Evolutionary conservation across 1,284 basidiomycete genomes (phyloP).

Genomic region (Pulveroboletus sp.): DNA sequence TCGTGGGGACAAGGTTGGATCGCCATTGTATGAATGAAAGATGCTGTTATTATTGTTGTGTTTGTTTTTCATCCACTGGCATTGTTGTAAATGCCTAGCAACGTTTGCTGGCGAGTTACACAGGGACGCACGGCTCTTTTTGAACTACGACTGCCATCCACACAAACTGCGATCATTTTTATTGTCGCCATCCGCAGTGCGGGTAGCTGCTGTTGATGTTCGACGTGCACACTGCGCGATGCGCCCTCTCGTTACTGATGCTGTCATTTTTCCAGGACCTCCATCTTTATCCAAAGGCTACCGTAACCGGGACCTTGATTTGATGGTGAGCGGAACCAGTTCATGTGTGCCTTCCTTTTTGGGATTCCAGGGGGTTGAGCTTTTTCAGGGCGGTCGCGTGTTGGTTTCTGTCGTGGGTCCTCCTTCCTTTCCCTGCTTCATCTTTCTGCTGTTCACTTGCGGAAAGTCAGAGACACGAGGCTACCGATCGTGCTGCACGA

Average conservation of each 20-base stretch:
- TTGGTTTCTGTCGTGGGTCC: slow-evolving; percentile 21
- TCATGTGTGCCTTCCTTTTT: slow-evolving; percentile 31
- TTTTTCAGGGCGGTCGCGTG: slow-evolving; percentile 39
- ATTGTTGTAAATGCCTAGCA: slow-evolving; percentile 29
- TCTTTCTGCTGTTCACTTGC: slow-evolving; percentile 32
- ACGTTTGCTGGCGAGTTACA: slow-evolving; percentile 14
- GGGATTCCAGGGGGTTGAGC: slow-evolving; percentile 32
- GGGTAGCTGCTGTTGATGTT: slow-evolving; percentile 12
- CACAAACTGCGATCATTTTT: neutral
- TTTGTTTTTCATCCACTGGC: slow-evolving; percentile 1
- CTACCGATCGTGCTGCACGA: slow-evolving; percentile 45
- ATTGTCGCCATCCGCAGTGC: slow-evolving; percentile 10
- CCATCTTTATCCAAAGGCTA: slow-evolving; percentile 1
- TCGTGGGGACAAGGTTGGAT: slow-evolving; percentile 18
- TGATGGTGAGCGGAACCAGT: slow-evolving; percentile 33
- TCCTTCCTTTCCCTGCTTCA: slow-evolving; percentile 27
- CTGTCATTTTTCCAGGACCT: slow-evolving; percentile 8
- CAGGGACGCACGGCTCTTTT: neutral
- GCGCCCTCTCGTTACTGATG: slow-evolving; percentile 12
- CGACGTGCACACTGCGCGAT: neutral
- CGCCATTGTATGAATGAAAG: slow-evolving; percentile 20
- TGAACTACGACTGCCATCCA: neutral
- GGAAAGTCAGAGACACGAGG: slow-evolving; percentile 48
- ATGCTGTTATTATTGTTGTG: slow-evolving; percentile 27
- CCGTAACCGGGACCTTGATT: slow-evolving; percentile 22